Evolutionary conservation across 805 yeast genomes (phyloP).

Genomic region (Huiozyma naganishii): DNA sequence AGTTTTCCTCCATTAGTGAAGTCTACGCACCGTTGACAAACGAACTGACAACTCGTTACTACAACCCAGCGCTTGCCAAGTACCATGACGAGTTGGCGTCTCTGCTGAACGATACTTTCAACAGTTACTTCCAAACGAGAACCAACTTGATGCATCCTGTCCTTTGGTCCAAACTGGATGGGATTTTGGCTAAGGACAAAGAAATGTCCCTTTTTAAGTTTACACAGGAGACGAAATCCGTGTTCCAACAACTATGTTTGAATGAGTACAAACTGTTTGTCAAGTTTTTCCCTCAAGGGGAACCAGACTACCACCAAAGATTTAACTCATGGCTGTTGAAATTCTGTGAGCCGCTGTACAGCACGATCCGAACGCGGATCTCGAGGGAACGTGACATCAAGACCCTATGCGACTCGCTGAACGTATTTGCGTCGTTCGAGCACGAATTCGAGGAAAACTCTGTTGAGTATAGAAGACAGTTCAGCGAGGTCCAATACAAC

Average conservation of each 20-base stretch:
- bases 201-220: conserved; percentile 39
- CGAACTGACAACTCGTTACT: conserved; percentile 27
- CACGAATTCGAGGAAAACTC: conserved; percentile 49
- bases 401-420: conserved; percentile 63
- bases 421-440: conserved; percentile 49
- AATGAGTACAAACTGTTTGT: conserved; percentile 53
- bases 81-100: conserved; percentile 49
- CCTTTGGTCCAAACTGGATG: conserved; percentile 30
- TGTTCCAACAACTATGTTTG: conserved; percentile 46
- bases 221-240: conserved; percentile 52
- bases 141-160: conserved; percentile 35
- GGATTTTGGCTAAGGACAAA: conserved; percentile 12
- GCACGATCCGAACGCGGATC: conserved; percentile 51
- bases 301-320: conserved; percentile 23
- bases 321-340: conserved; percentile 51
- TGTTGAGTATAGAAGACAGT: conserved; percentile 22
- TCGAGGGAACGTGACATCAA: conserved; percentile 61
- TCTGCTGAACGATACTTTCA: conserved; percentile 43
- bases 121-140: conserved; percentile 53
- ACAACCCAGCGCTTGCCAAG: conserved; percentile 33
- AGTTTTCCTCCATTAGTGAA: conserved; percentile 41
- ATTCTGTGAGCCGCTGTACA: conserved; percentile 70
- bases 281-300: conserved; percentile 35
- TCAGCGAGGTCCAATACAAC: conserved; percentile 36
- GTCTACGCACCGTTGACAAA: conserved; percentile 30